These are phyloP conservation scores for Erodium texanum DNA, from an alignment of 441 rosid species.

Conservation along the genomic window DNA sequence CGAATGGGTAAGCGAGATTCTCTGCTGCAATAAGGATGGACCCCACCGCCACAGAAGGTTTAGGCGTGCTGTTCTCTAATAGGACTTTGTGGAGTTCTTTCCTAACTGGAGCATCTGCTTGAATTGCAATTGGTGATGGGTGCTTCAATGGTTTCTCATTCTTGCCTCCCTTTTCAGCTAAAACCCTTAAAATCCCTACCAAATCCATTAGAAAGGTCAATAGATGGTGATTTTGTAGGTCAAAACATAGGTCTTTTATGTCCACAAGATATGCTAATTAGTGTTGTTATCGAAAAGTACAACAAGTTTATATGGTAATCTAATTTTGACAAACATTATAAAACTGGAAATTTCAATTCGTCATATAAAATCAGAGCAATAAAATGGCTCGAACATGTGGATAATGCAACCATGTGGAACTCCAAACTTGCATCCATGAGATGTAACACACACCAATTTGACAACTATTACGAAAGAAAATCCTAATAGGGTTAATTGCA, in stretches of 20 bases:
- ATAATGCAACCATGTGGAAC: not conserved
- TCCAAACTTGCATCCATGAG: not conserved
- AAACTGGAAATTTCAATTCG: not conserved
- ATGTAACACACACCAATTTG: not conserved
- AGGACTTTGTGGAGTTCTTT: constrained; percentile 48
- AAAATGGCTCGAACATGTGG: not conserved
- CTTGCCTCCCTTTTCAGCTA: constrained; percentile 28
- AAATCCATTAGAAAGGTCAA: constrained; percentile 8
- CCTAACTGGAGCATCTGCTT: constrained; percentile 18
- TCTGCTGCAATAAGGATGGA: constrained; percentile 63
- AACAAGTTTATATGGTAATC: not conserved
- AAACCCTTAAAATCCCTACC: constrained; percentile 46
- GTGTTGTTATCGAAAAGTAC: not conserved
- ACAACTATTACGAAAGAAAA: no score
- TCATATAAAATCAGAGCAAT: not conserved
- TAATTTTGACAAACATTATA: not conserved
- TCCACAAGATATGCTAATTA: not conserved
- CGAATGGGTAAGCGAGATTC: constrained; percentile 53
- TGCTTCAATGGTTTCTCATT: constrained; percentile 24
- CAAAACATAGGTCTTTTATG: not conserved
- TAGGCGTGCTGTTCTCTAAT: constrained; percentile 19
- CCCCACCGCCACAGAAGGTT: constrained; percentile 42
- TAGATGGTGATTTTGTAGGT: not conserved
- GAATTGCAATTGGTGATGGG: constrained; percentile 17
- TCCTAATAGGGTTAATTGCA: no score